Base-by-base conservation (phyloP, 2,329 filamentous ascomycete species). In the Orbilia quercus region DNA sequence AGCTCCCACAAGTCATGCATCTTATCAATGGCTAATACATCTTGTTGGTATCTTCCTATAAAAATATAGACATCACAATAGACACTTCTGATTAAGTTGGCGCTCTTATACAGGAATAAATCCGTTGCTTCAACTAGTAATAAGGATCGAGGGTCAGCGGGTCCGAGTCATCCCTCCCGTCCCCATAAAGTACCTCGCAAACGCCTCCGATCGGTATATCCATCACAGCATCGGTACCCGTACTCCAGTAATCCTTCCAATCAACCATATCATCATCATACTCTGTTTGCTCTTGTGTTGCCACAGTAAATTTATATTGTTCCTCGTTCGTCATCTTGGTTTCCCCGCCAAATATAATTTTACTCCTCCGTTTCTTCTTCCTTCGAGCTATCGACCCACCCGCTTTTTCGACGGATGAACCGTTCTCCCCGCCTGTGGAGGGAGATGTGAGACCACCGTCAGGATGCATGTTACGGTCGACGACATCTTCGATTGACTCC, bases 221-320 rank as follows among this genome's bases (percentile, higher is more conserved):
- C 91, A 99, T 91, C 6, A 98, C 95, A 0, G 92, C 95, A 84
- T 99, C 95, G 0, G 95, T 99, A 16, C 95, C 92, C 77, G 91
- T 89, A 78, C 88, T 92, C 95, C 95, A 99, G 16, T 96, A 85
- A 69, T 84, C 85, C 78, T 85, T 88, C 94, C 95, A 98, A 79
- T 92, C 86, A 82, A 78, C 77, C 53, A 44, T 44, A 80, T 79
- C 77, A 79, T 79, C 77, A 74, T 81, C 80, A 51, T 75, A 62
- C 58, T 75, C 74, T 44, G 34, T 22, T 34, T 74, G 65, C 20
- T 70, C 44, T 23, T 70, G 38, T 25, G 44, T 22, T 16, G 54
- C 9, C 16, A 44, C 47, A 7, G 63, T 18, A 62, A 62, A 45
- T 36, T 57, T 34, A 53, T 67, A 31, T 34, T 74, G 28, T 38